These are phyloP conservation scores for Mycena chlorophos DNA, from an alignment of 768 basidiomycete genomes.

Conservation along the genomic window DNA sequence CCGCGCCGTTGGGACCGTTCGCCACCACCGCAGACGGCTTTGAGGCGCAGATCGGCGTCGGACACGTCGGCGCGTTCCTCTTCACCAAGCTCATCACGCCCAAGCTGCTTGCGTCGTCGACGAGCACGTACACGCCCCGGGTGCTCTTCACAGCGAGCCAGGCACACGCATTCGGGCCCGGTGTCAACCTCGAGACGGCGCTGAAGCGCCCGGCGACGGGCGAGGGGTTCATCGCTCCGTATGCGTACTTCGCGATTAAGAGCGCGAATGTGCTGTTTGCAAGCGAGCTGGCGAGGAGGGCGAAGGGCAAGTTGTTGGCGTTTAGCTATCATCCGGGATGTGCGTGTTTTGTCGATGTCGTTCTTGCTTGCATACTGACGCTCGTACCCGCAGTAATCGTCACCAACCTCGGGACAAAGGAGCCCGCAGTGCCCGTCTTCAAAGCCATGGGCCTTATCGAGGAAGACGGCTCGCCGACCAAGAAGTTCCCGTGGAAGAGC, in stretches of 20 bases:
- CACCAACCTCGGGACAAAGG: conserved; percentile 7
- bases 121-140: not conserved
- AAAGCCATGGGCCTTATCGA: conserved; percentile 3
- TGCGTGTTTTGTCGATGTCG: not conserved
- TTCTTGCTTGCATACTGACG: not conserved
- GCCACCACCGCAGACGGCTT: no score
- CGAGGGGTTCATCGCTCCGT: not conserved
- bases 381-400: conserved; percentile 1
- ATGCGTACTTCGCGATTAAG: not conserved
- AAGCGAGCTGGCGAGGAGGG: not conserved
- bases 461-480: not conserved
- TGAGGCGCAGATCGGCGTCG: no score
- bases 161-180: not conserved
- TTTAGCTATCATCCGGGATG: conserved; percentile 6
- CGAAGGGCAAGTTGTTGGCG: not conserved
- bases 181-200: not conserved
- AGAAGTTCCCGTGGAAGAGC: conserved; percentile 1
- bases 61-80: no score
- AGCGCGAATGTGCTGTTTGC: not conserved
- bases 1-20: no score
- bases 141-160: not conserved
- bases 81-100: not conserved
- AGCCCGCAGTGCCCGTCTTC: not conserved
- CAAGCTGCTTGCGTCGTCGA: not conserved
- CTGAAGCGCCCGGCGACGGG: not conserved